These are phyloP conservation scores for Candida andamanensis DNA, from an alignment of 805 yeast species.

Conservation along the genomic window DNA sequence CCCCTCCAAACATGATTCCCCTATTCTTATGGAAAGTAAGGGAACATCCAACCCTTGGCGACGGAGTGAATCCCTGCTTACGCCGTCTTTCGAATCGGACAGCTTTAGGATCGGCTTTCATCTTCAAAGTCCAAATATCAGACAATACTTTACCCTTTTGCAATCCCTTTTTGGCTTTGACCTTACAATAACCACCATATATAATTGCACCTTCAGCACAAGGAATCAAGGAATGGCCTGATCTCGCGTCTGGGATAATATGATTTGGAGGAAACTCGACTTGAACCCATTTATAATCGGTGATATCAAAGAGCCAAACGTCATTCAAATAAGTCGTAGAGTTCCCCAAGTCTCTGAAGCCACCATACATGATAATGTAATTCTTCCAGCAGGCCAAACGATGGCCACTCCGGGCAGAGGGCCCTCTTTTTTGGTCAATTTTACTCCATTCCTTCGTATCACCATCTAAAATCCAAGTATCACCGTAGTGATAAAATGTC, in stretches of 20 bases:
- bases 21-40: conserved; percentile 86
- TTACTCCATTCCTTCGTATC: conserved; percentile 86
- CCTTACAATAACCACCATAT: conserved; percentile 93
- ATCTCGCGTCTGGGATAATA: conserved; percentile 81
- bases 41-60: conserved; percentile 92
- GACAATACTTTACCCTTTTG: conserved; percentile 86
- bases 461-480: conserved; percentile 89
- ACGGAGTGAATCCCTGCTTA: conserved; percentile 85
- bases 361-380: conserved; percentile 80
- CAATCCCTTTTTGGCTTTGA: conserved; percentile 80
- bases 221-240: conserved; percentile 87
- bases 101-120: conserved; percentile 75
- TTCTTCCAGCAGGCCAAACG: conserved; percentile 90
- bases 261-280: conserved; percentile 81
- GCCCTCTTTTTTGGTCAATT: conserved; percentile 64
- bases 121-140: conserved; percentile 82
- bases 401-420: conserved; percentile 88
- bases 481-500: conserved; percentile 94
- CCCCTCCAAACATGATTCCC: conserved; percentile 94
- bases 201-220: conserved; percentile 74
- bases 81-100: conserved; percentile 86
- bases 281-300: conserved; percentile 86
- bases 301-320: conserved; percentile 88
- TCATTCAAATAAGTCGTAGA: conserved; percentile 81
- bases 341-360: conserved; percentile 84